phyloP scores from a whole-genome alignment of 176 grass and related monocot genomes.

The Oryza rufipogon region DNA sequence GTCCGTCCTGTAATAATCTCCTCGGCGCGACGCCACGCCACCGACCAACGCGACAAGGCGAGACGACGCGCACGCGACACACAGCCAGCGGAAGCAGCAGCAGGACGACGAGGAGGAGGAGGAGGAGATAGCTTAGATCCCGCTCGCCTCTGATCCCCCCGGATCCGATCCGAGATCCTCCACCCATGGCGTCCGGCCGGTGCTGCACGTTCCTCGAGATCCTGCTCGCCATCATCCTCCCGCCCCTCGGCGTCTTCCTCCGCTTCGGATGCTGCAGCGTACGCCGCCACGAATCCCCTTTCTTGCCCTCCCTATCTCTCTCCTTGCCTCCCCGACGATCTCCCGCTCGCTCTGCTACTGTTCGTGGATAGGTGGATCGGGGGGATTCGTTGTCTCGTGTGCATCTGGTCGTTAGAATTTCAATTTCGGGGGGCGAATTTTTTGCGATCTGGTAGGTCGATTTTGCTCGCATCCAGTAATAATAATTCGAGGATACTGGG shows the following conservation, averaged over 20 bases:
- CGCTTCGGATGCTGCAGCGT: slow-evolving; percentile 85
- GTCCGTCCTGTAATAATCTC: not conserved
- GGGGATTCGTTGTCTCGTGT: not conserved
- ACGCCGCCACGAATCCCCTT: not conserved
- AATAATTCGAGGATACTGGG: not conserved
- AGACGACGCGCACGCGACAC: not conserved
- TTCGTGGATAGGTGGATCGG: not conserved
- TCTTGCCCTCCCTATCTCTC: no score
- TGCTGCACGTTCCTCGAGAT: slow-evolving; percentile 86
- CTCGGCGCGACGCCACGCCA: not conserved
- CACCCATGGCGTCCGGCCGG: slow-evolving; percentile 51
- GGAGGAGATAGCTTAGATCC: not conserved
- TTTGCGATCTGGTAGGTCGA: not conserved
- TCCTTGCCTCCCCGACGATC: not conserved
- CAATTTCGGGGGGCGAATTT: not conserved
- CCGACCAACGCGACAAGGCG: not conserved
- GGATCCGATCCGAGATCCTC: not conserved
- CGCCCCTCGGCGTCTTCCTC: slow-evolving; percentile 91
- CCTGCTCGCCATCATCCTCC: slow-evolving; percentile 82
- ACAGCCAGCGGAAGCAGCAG: not conserved
- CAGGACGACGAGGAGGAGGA: no score
- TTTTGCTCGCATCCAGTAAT: not conserved
- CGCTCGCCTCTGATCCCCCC: not conserved
- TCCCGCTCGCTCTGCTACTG: no score
- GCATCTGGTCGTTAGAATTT: not conserved